Evolutionary conservation across 163 green algal genomes (phyloP), one percentile per base, ranked within the genome.

Genomic region (Chlamydomonas reinhardtii): DNA sequence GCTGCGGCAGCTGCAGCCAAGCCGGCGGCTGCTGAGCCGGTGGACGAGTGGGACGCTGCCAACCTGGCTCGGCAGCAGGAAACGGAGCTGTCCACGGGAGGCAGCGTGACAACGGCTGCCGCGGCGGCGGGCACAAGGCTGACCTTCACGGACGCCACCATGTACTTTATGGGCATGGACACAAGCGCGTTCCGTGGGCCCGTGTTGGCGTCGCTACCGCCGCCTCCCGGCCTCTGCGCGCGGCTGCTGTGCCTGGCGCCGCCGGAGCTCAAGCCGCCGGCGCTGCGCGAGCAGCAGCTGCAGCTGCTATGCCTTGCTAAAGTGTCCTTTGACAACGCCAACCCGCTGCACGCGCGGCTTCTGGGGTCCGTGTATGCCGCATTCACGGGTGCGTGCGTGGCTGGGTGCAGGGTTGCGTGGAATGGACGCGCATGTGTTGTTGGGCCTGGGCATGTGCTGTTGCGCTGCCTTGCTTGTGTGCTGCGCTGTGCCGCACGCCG

Each of bases 261-360:
- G 24, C 85, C 78, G 0, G 61, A 75, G n/a, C 48, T 89, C 12
- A 77, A 72, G 82, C 66, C 79, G 22, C 76, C 84, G 43, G 31
- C 48, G 43, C 83, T 76, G 34, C 64, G 62, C 17, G 73, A 89
- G 39, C 85, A 87, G 85, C 81, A 79, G 76, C 85, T 91, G 75
- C 66, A 77, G 82, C 85, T 94, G 71, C 79, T 94, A 69, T 86
- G 73, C 43, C 29, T 94, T 20, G 90, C 92, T 3, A 86, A 80
- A 66, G 74, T 82, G 61, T 71, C 74, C 1, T 88, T 94, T 34
- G 83, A 73, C 31, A 86, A 94, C 34, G 78, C 54, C 2, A 69
- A 92, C 27, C 19, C 73, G 34, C 85, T 88, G 82, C 92, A 94
- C 69, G 65, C 84, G 25, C 54, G 69, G 34, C 73, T 94, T 62